phyloP scores from a whole-genome alignment of 371 early-diverging fungal species.

The Syncephalastrum contaminatum region DNA sequence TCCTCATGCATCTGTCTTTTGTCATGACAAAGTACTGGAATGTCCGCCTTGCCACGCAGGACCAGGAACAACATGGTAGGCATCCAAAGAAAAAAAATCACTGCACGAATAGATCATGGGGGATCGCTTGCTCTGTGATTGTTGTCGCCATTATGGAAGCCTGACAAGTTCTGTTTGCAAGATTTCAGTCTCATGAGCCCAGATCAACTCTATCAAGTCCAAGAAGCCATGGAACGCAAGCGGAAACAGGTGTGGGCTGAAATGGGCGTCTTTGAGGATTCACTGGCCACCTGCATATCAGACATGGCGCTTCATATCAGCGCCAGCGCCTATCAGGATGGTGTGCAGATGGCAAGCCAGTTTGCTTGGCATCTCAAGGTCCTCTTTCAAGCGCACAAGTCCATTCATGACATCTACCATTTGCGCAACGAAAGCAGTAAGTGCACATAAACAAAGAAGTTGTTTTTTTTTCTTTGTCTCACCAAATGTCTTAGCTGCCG shows the following conservation, averaged over 20 bases:
- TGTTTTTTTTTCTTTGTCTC: not conserved
- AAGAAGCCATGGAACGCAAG: constrained; percentile 10
- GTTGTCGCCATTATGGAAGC: too few species aligned
- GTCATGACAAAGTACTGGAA: constrained; percentile 18
- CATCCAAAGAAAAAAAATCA: not conserved
- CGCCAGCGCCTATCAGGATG: constrained; percentile 70
- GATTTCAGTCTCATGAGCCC: constrained; percentile 5
- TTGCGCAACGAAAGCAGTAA: constrained; percentile 7
- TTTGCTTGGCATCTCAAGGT: constrained; percentile 88
- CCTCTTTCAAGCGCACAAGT: constrained; percentile 81
- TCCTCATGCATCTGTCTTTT: not conserved
- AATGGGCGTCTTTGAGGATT: constrained; percentile 62
- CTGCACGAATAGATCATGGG: too few species aligned
- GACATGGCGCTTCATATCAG: constrained; percentile 89
- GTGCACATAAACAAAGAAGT: not conserved
- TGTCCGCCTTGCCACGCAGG: constrained; percentile 7
- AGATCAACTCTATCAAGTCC: constrained; percentile 7
- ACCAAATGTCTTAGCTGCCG: not conserved
- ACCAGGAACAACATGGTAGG: constrained; percentile 14
- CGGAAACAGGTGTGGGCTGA: constrained; percentile 16
- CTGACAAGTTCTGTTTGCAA: not conserved
- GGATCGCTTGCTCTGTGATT: too few species aligned
- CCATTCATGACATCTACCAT: constrained; percentile 6
- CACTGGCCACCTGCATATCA: constrained; percentile 88
- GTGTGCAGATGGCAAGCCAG: constrained; percentile 76